phyloP scores from a whole-genome alignment of 2,329 filamentous ascomycete species.

The Thermoascus crustaceus region DNA sequence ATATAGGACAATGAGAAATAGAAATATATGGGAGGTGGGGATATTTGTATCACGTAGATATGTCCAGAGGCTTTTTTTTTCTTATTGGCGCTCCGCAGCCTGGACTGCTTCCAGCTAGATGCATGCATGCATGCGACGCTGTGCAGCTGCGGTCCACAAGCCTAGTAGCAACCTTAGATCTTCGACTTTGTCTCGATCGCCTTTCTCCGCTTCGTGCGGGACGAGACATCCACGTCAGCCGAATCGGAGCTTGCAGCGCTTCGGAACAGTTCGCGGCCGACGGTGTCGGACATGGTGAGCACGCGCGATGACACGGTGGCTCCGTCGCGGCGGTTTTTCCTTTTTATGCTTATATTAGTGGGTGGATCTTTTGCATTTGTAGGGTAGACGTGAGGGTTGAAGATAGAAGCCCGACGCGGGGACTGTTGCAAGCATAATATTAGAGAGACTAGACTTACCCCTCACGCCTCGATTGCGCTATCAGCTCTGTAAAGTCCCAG shows the following conservation, averaged over 20 bases:
- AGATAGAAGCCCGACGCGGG: too few species aligned
- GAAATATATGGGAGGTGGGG: too few species aligned
- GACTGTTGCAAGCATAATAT: too few species aligned
- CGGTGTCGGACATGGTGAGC: conserved; percentile 62
- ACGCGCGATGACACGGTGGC: conserved; percentile 80
- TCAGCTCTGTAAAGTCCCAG: conserved; percentile 88
- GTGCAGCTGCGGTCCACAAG: too few species aligned
- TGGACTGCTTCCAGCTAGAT: too few species aligned
- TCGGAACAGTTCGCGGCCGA: conserved; percentile 61
- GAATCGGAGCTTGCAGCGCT: conserved; percentile 20
- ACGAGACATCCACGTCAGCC: conserved; percentile 24
- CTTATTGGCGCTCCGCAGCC: too few species aligned
- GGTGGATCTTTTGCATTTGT: not conserved
- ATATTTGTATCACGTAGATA: too few species aligned
- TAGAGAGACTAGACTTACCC: conserved; percentile 47
- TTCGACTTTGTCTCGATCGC: conserved; percentile 27
- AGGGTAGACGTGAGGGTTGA: too few species aligned
- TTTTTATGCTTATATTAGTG: conserved; percentile 10
- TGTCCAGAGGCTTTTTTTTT: too few species aligned
- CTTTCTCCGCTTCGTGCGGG: conserved; percentile 29
- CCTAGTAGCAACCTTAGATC: conserved; percentile 16
- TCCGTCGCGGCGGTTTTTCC: conserved; percentile 88
- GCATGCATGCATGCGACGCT: too few species aligned
- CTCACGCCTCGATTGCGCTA: conserved; percentile 73
- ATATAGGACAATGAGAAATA: too few species aligned